Percentiles rank a stretch among this genome's conserved stretches.
Conservation (phyloP, 176 grass and related monocot genomes). For the Themeda triandra region DNA sequence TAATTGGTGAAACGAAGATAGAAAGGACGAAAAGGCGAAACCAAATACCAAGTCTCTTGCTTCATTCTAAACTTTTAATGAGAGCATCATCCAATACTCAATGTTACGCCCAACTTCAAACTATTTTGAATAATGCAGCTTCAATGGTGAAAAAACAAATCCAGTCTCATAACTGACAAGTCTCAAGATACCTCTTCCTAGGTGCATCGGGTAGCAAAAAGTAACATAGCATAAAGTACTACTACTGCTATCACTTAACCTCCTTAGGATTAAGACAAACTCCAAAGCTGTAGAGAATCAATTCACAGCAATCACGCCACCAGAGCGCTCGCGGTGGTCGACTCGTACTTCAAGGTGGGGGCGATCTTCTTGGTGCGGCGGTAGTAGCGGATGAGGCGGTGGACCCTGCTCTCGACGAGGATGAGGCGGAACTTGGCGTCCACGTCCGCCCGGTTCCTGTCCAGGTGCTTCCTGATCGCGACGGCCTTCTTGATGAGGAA, state of each 20-base stretch:
- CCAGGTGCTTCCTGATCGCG: slow-evolving; percentile 80
- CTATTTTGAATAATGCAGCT: not conserved
- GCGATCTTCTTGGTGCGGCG: slow-evolving; percentile 73
- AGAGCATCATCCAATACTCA: not conserved
- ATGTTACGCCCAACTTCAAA: not conserved
- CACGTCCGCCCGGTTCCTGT: slow-evolving; percentile 78
- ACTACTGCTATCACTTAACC: not conserved
- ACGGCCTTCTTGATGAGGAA: slow-evolving; percentile 86
- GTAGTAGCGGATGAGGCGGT: slow-evolving; percentile 76
- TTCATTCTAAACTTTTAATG: slow-evolving; percentile 1
- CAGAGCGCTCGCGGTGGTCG: slow-evolving; percentile 34
- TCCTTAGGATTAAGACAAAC: not conserved
- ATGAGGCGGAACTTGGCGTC: slow-evolving; percentile 82
- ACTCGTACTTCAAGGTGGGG: slow-evolving; percentile 41
- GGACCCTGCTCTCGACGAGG: slow-evolving; percentile 81
- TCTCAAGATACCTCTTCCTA: not conserved
- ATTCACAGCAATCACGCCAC: slow-evolving; percentile 16
- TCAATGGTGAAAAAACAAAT: not conserved
- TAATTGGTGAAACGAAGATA: not conserved
- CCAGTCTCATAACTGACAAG: not conserved
- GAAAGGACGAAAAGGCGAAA: not conserved
- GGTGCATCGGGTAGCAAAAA: not conserved
- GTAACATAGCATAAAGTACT: slow-evolving; percentile 12
- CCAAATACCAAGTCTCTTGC: not conserved
- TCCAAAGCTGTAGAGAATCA: not conserved